Percentiles rank a stretch among this genome's conserved stretches.
These are phyloP conservation scores for Blastomyces silverae DNA, from an alignment of 2,329 filamentous ascomycete species.

Conservation along the genomic window DNA sequence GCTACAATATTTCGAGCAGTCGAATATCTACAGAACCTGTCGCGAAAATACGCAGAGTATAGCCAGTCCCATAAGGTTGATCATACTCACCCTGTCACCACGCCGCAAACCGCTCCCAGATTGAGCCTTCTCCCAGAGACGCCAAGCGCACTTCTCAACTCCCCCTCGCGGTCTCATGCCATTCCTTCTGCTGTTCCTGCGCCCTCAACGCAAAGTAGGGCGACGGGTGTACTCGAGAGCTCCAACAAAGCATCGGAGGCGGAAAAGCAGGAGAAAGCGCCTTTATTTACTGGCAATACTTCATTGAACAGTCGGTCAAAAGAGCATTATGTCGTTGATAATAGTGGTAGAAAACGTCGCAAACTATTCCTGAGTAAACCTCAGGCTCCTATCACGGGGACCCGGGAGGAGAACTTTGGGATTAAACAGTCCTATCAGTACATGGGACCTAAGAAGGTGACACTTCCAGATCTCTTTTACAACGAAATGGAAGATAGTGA, in stretches of 20 bases:
- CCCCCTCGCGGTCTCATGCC: background rate
- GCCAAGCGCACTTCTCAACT: background rate
- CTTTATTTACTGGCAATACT: background rate
- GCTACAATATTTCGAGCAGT: slow-evolving; percentile 54
- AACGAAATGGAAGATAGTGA: slow-evolving; percentile 28
- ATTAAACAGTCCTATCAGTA: slow-evolving; percentile 6
- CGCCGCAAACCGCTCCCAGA: slow-evolving; percentile 2
- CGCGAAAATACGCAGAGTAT: slow-evolving; percentile 43
- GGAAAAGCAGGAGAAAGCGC: too few relatives aligned
- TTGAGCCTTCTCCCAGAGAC: background rate
- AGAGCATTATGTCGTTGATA: slow-evolving; percentile 27
- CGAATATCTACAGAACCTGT: slow-evolving; percentile 48
- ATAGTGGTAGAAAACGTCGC: slow-evolving; percentile 29
- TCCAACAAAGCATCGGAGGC: slow-evolving; percentile 8
- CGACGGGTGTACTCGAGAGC: background rate
- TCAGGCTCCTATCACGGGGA: background rate
- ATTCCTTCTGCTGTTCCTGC: background rate
- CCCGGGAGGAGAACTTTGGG: background rate
- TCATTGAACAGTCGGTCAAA: slow-evolving; percentile 18
- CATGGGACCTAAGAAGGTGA: slow-evolving; percentile 24
- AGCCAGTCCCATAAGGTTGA: slow-evolving; percentile 3
- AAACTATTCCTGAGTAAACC: slow-evolving; percentile 24
- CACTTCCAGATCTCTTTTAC: slow-evolving; percentile 42
- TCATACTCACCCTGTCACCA: slow-evolving; percentile 10
- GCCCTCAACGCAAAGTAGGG: background rate